These are phyloP conservation scores for Backusella australiensis DNA, from an alignment of 192 early-diverging fungal species.

Conservation along the genomic window DNA sequence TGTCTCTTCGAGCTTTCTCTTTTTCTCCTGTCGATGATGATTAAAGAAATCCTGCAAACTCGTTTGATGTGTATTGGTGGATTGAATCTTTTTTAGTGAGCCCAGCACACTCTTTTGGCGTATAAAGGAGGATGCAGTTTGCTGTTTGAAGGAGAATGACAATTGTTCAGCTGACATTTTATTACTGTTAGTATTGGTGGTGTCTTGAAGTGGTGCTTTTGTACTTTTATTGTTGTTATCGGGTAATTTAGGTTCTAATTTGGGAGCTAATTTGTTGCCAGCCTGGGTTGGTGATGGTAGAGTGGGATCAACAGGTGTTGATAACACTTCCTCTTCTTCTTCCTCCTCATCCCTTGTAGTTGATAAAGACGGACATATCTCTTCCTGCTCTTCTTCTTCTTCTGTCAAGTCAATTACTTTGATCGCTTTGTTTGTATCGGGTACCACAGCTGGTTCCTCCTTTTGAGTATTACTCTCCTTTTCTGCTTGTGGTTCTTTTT, in stretches of 20 bases:
- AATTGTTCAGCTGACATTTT: neutral
- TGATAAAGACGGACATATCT: constrained; percentile 4
- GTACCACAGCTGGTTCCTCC: neutral
- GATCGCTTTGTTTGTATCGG: neutral
- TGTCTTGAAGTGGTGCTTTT: neutral
- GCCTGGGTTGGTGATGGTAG: neutral
- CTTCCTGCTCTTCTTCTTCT: neutral
- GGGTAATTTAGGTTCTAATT: neutral
- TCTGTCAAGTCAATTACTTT: neutral
- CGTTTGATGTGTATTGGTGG: neutral
- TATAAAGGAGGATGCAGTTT: neutral
- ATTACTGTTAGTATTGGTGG: neutral
- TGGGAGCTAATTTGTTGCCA: neutral
- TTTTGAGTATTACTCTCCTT: neutral
- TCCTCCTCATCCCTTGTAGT: neutral
- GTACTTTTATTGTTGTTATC: neutral
- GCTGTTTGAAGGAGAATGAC: neutral
- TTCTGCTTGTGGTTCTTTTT: neutral
- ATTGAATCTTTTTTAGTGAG: neutral
- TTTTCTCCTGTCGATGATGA: neutral
- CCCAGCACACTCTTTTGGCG: neutral
- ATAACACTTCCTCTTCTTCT: neutral
- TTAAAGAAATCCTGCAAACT: neutral
- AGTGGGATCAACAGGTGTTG: neutral
- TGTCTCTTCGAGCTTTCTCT: neutral